phyloP scores from a whole-genome alignment of 441 rosid genomes.

The Corymbia calophylla region DNA sequence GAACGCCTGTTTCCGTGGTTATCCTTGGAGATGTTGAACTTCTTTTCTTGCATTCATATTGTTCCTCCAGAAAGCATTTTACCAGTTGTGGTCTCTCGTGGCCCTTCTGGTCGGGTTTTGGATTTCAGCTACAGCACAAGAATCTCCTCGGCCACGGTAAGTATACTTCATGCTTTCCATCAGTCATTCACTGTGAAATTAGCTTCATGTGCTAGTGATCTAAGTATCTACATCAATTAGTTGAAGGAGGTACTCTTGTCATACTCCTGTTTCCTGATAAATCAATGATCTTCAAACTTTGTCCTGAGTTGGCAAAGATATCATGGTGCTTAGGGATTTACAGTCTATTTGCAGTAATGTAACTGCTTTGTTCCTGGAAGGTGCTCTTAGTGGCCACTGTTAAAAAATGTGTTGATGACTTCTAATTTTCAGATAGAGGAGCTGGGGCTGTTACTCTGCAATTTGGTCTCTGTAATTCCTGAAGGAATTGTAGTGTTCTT shows the following conservation, averaged over 20 bases:
- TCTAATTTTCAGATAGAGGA: constrained; percentile 62
- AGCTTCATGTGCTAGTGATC: neutral
- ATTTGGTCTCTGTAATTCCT: constrained; percentile 73
- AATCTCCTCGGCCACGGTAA: constrained; percentile 59
- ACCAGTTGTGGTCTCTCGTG: constrained; percentile 75
- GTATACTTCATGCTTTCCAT: constrained; percentile 11
- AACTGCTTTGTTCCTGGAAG: neutral
- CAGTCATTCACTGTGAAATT: neutral
- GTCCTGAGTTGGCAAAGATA: neutral
- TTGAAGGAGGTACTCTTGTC: neutral
- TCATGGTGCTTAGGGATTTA: neutral
- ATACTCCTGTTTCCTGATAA: neutral
- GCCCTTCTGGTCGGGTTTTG: constrained; percentile 74
- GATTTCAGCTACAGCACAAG: constrained; percentile 90
- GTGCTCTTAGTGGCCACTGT: neutral
- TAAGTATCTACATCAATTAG: neutral
- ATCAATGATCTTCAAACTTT: neutral
- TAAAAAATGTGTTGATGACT: constrained; percentile 4
- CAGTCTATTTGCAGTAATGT: neutral
- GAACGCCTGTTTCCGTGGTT: constrained; percentile 91
- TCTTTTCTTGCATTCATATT: constrained; percentile 90
- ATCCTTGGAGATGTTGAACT: constrained; percentile 53
- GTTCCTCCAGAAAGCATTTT: constrained; percentile 80
- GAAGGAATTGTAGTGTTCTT: constrained; percentile 93
- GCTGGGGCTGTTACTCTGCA: constrained; percentile 85